Evolutionary conservation across 2,329 filamentous ascomycete species (phyloP), one percentile per base, ranked within the genome.

Genomic region (Achaetomium macrosporum): DNA sequence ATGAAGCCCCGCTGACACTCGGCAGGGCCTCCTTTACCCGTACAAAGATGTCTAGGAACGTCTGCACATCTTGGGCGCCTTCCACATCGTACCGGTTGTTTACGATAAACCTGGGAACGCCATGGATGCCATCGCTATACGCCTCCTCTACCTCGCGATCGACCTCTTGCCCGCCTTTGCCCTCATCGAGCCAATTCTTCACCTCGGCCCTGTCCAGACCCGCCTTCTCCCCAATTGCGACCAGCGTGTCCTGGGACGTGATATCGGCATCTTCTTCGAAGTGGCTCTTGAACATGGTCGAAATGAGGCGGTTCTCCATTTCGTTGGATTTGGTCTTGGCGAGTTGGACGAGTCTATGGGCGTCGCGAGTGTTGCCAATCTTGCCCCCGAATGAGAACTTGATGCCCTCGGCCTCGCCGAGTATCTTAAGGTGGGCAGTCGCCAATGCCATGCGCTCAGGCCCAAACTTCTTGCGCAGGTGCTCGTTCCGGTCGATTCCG

Each of bases 331-430:
- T 66, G 65, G 72, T 64, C 75, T 82, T 69, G 68, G 74, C 88
- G 51, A 90, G 76, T 70, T 90, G 82, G 42, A 91, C 77, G 55
- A 92, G 65, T 3, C 90, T 80, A 68, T 95, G 90, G 52, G 85
- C 87, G 62, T 95, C 87, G 17, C 88, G 76, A 16, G 89, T 92
- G 63, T 84, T 87, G 44, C 90, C 90, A 6, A 83, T 83, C 58
- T 77, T 81, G 50, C 88, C 87, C 12, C 79, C 78, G 58, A 85
- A 87, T 19, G 78, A 79, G 69, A 95, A 95, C 45, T 79, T 69
- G 63, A 95, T 87, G 1, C 88, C 88, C 45, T 87, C 83, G 19
- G 73, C 70, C 36, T 74, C 71, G 15, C 88, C 88, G 19, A 85
- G 81, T 58, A 78, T 75, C 0, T 70, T 64, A 1, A 80, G 71